Evolutionary conservation across 768 basidiomycete species (phyloP).

Genomic region (Tulasnella sp.): DNA sequence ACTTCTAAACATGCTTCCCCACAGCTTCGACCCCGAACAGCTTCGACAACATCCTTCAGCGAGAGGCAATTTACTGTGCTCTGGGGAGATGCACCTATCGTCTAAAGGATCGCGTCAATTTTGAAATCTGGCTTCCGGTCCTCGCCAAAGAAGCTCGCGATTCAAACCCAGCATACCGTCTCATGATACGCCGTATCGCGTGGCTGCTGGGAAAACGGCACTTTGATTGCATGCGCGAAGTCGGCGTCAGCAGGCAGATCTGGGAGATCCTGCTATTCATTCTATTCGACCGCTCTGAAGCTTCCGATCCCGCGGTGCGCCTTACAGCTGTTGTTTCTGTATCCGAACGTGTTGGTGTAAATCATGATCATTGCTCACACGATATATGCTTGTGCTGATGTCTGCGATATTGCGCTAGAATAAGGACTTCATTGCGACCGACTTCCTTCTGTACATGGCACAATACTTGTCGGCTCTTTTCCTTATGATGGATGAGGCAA

Average conservation of each 20-base stretch:
- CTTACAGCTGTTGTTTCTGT: slow-evolving; percentile 74
- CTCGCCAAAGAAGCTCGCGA: slow-evolving; percentile 52
- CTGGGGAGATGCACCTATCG: slow-evolving; percentile 69
- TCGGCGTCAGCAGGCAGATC: slow-evolving; percentile 47
- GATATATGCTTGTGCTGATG: background rate
- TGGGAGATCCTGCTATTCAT: slow-evolving; percentile 80
- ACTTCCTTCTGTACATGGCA: slow-evolving; percentile 61
- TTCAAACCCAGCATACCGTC: slow-evolving; percentile 61
- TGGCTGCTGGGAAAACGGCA: slow-evolving; percentile 92
- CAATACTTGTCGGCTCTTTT: slow-evolving; percentile 53
- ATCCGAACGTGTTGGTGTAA: slow-evolving; percentile 49
- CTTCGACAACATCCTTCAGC: slow-evolving; percentile 55
- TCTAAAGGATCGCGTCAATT: slow-evolving; percentile 53
- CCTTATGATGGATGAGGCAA: slow-evolving; percentile 58
- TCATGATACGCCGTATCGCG: slow-evolving; percentile 89
- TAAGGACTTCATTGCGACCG: slow-evolving; percentile 46
- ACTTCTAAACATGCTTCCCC: background rate
- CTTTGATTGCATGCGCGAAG: slow-evolving; percentile 45
- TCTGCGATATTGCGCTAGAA: slow-evolving; percentile 36
- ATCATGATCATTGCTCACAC: no score
- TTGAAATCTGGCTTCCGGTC: slow-evolving; percentile 52
- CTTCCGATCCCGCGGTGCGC: slow-evolving; percentile 76
- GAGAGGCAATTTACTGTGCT: slow-evolving; percentile 82
- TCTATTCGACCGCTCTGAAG: slow-evolving; percentile 52
- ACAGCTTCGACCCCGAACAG: slow-evolving; percentile 31